Conservation (phyloP, 345 rosid genomes). For the Citrus hindsii region DNA sequence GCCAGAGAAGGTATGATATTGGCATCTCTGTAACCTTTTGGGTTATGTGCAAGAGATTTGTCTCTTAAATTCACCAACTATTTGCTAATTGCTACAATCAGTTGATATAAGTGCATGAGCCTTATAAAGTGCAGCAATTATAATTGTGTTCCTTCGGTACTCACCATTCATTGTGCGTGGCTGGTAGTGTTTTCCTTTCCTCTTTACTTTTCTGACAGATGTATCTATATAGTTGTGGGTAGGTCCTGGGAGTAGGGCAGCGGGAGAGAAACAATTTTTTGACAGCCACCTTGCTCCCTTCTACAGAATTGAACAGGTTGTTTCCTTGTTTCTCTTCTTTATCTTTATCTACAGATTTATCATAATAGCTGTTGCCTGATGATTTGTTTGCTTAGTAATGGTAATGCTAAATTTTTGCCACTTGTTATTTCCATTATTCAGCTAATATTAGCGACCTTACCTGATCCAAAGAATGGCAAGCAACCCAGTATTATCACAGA, state of each 20-base stretch:
- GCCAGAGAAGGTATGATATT: slow-evolving; percentile 76
- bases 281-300: slow-evolving; percentile 93
- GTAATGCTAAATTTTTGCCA: not conserved
- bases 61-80: not conserved
- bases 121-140: not conserved
- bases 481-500: slow-evolving; percentile 74
- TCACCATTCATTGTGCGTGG: not conserved
- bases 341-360: not conserved
- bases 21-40: slow-evolving; percentile 8
- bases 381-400: not conserved
- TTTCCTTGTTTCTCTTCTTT: slow-evolving; percentile 10
- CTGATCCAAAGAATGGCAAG: slow-evolving; percentile 49
- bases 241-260: slow-evolving; percentile 86
- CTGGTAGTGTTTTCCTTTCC: not conserved
- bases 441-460: slow-evolving; percentile 83
- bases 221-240: slow-evolving; percentile 80
- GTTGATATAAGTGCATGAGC: not conserved
- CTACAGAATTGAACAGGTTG: slow-evolving; percentile 98
- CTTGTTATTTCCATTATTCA: slow-evolving; percentile 26
- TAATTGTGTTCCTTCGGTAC: not conserved
- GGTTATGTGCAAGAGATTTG: not conserved
- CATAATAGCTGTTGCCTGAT: not conserved
- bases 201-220: slow-evolving; percentile 7
- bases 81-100: not conserved
- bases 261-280: slow-evolving; percentile 86